Percentiles rank a stretch among this genome's conserved stretches.
These are phyloP conservation scores for Cupressus sempervirens DNA, from an alignment of 75 land plant genomes.

Conservation along the genomic window DNA sequence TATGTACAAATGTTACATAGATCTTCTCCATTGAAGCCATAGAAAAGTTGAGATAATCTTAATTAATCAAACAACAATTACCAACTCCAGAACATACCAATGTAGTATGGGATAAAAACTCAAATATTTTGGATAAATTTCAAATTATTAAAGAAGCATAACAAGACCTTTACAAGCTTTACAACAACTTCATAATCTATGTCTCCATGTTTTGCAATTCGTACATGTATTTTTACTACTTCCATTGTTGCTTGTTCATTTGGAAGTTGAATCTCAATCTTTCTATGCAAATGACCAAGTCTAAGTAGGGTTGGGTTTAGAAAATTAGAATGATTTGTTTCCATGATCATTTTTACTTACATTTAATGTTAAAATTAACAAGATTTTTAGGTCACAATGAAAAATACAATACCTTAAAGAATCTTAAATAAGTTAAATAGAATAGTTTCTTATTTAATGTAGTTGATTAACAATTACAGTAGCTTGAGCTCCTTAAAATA, in stretches of 20 bases:
- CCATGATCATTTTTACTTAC: constrained; percentile 97
- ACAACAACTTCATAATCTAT: too few species aligned
- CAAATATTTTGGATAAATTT: too few species aligned
- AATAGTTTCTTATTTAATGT: constrained; percentile 13
- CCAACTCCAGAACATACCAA: too few species aligned
- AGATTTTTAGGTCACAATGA: not conserved
- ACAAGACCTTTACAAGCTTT: too few species aligned
- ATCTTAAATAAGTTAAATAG: not conserved
- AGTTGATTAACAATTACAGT: too few species aligned
- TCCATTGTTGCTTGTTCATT: constrained; percentile 90
- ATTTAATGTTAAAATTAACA: not conserved
- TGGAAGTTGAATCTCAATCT: constrained; percentile 87
- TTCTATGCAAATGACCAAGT: constrained; percentile 76
- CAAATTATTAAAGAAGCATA: too few species aligned
- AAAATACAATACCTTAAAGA: not conserved
- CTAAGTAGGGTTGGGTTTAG: constrained; percentile 86
- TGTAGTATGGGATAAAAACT: too few species aligned
- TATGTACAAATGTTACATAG: constrained; percentile 87
- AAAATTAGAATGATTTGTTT: constrained; percentile 80
- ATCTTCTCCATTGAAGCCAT: constrained; percentile 91
- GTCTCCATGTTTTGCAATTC: constrained; percentile 87
- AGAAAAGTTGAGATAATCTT: not conserved
- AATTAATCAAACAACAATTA: too few species aligned
- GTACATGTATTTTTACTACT: too few species aligned
- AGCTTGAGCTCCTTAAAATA: too few species aligned